A percentile compares a stretch with the other conserved stretches of the same genome.
These are phyloP conservation scores for Verticillium isaacii DNA, from an alignment of 2,329 filamentous ascomycete species.

Conservation along the genomic window DNA sequence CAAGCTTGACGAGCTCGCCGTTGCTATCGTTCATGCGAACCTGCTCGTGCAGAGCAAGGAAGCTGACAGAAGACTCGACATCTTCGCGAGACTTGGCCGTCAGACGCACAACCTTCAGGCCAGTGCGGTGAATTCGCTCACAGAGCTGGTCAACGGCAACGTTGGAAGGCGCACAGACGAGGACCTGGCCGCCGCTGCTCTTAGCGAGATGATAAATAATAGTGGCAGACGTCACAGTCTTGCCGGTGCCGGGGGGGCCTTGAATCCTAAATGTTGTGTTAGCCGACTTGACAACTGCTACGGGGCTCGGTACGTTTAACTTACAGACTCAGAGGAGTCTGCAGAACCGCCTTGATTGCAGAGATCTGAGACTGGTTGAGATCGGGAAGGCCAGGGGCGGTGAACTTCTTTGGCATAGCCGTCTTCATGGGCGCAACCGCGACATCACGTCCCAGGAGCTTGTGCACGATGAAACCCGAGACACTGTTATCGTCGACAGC, in stretches of 20 bases:
- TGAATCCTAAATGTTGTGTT: conserved; percentile 55
- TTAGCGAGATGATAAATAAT: conserved; percentile 98
- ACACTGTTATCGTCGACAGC: conserved; percentile 97
- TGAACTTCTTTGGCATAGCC: conserved; percentile 93
- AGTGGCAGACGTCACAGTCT: conserved; percentile 96
- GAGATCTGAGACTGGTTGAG: conserved; percentile 94
- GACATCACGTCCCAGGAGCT: conserved; percentile 90
- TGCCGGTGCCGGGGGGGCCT: conserved; percentile 93
- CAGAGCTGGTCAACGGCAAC: conserved; percentile 98
- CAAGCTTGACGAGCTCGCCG: conserved; percentile 85
- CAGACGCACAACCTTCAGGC: conserved; percentile 91
- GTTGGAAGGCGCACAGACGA: conserved; percentile 97
- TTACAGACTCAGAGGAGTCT: conserved; percentile 78
- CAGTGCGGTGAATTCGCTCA: conserved; percentile 91
- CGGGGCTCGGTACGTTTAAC: background rate
- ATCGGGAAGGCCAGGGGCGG: conserved; percentile 87
- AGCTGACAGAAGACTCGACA: conserved; percentile 96
- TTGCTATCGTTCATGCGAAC: conserved; percentile 98
- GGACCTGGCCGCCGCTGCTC: conserved; percentile 87
- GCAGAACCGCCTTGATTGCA: conserved; percentile 90
- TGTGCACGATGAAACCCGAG: conserved; percentile 97
- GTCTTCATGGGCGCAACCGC: conserved; percentile 94
- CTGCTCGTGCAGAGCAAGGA: conserved; percentile 92
- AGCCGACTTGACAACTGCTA: background rate
- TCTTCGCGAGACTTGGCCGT: conserved; percentile 99